These are phyloP conservation scores for Puccinia novopanici DNA, from an alignment of 1,284 basidiomycete genomes.

Conservation along the genomic window DNA sequence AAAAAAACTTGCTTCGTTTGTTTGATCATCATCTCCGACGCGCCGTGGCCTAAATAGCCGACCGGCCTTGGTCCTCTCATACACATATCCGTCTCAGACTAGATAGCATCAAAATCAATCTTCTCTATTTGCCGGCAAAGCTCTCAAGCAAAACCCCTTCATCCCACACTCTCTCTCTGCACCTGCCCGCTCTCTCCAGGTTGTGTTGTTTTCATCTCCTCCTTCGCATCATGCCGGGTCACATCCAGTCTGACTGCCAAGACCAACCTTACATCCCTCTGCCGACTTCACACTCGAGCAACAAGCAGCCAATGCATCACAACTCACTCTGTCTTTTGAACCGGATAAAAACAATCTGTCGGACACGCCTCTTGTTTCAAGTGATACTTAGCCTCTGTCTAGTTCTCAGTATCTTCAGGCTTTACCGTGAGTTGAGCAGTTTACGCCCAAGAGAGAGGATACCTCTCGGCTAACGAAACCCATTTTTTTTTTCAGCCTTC, in stretches of 20 bases:
- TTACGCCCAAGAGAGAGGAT: neutral
- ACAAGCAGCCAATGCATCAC: neutral
- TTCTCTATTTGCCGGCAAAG: neutral
- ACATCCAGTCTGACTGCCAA: neutral
- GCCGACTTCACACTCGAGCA: neutral
- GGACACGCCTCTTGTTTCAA: constrained; percentile 17
- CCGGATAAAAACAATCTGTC: neutral
- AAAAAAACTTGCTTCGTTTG: too few species aligned
- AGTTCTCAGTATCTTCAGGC: constrained; percentile 20
- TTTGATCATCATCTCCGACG: too few species aligned
- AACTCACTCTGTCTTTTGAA: constrained; percentile 3
- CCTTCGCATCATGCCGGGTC: neutral
- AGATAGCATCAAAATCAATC: neutral
- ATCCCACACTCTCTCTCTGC: neutral
- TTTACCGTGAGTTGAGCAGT: neutral
- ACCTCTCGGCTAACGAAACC: neutral
- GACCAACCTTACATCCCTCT: neutral
- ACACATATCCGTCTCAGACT: too few species aligned
- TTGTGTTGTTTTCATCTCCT: neutral
- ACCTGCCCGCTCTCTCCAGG: neutral
- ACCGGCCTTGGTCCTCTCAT: too few species aligned
- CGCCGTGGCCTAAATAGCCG: too few species aligned
- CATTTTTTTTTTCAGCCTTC: neutral
- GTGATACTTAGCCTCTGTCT: neutral
- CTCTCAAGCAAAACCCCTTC: neutral